Evolutionary conservation across 1,139 yeast genomes (phyloP).

Genomic region (Taphrina confusa): DNA sequence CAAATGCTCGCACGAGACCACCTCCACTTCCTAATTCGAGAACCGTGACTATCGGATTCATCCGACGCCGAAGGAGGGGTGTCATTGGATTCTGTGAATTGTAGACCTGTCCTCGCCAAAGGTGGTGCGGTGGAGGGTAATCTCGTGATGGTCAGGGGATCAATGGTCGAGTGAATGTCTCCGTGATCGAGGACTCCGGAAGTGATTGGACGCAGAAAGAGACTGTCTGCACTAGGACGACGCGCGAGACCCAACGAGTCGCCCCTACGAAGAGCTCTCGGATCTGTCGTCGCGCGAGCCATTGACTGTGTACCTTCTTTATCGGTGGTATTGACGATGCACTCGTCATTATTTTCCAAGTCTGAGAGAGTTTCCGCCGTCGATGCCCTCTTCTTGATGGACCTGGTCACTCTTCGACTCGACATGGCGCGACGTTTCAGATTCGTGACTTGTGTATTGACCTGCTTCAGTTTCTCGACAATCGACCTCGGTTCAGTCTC

Average conservation of each 20-base stretch:
- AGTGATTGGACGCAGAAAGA: constrained; percentile 17
- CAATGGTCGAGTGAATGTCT: constrained; percentile 8
- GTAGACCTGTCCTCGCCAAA: neutral
- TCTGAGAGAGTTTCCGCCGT: no score
- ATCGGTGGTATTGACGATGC: no score
- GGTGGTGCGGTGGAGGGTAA: neutral
- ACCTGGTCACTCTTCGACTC: no score
- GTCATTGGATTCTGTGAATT: no score
- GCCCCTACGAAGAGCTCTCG: constrained; percentile 11
- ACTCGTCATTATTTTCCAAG: no score
- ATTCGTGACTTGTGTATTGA: neutral
- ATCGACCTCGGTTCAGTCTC: neutral
- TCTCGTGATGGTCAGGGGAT: constrained; percentile 17
- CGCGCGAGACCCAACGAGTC: constrained; percentile 16
- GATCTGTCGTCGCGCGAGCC: neutral
- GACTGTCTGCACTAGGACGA: neutral
- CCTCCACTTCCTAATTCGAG: no score
- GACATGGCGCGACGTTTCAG: neutral
- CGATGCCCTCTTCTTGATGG: no score
- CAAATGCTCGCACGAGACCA: constrained; percentile 24
- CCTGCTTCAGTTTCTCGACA: neutral
- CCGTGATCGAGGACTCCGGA: constrained; percentile 18
- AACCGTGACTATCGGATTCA: no score
- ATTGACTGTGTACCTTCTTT: no score
- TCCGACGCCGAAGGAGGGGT: no score